Evolutionary conservation across 2,329 filamentous ascomycete genomes (phyloP).

Genomic region (Botrytis galanthina): DNA sequence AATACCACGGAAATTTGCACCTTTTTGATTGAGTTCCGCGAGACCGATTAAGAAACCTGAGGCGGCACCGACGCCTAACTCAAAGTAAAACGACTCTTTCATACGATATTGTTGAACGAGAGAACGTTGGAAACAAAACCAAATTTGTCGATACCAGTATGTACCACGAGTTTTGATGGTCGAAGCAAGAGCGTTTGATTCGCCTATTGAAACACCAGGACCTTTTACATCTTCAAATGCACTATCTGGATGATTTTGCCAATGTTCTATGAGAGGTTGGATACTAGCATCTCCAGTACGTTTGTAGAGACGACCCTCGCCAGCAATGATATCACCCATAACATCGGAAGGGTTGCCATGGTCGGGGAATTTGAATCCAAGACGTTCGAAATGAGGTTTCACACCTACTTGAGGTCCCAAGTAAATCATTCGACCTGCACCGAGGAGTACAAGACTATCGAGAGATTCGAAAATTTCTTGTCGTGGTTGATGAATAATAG

Average conservation of each 20-base stretch:
- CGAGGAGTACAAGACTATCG: slow-evolving; percentile 63
- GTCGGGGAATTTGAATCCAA: slow-evolving; percentile 51
- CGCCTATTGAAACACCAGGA: slow-evolving; percentile 37
- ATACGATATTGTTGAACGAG: slow-evolving; percentile 57
- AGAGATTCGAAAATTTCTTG: slow-evolving; percentile 56
- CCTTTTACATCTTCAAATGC: slow-evolving; percentile 1
- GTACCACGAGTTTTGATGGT: slow-evolving; percentile 52
- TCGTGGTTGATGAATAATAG: slow-evolving; percentile 55
- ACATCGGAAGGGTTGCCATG: slow-evolving; percentile 55
- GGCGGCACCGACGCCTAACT: slow-evolving; percentile 52
- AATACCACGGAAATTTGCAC: slow-evolving; percentile 53
- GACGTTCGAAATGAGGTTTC: slow-evolving; percentile 49
- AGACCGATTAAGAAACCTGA: slow-evolving; percentile 55
- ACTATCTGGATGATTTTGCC: slow-evolving; percentile 36
- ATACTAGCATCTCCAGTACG: slow-evolving; percentile 46
- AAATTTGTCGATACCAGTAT: slow-evolving; percentile 48
- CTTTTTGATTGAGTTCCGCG: slow-evolving; percentile 49
- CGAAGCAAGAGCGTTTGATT: slow-evolving; percentile 44
- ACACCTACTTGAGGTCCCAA: slow-evolving; percentile 47
- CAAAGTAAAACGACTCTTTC: slow-evolving; percentile 51
- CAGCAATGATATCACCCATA: slow-evolving; percentile 61
- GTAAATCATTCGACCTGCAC: slow-evolving; percentile 55
- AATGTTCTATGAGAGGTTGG: slow-evolving; percentile 50
- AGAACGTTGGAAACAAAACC: slow-evolving; percentile 52
- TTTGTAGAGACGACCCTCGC: slow-evolving; percentile 54